A percentile compares a stretch with the other conserved stretches of the same genome.
Evolutionary conservation across 495 filamentous ascomycete genomes (phyloP).

Genomic region (Neurospora pannonica): DNA sequence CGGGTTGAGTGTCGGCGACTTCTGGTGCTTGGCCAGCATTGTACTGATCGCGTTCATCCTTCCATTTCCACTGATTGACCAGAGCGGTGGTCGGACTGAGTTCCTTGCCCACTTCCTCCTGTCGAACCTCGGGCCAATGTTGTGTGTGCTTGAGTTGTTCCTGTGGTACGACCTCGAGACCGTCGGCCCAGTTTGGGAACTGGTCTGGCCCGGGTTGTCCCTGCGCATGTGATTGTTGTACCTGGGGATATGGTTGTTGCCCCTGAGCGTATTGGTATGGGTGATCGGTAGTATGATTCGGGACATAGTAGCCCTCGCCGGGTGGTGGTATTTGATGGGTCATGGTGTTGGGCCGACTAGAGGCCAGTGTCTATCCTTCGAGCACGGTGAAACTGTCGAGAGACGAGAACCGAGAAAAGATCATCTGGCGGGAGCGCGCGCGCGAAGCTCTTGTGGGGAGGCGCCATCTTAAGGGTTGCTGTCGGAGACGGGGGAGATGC

Average conservation of each 20-base stretch:
- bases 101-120: not conserved
- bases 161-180: not conserved
- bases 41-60: not conserved
- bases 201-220: not conserved
- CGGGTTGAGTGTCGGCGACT: not conserved
- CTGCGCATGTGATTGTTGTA: not conserved
- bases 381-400: not conserved
- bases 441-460: not conserved
- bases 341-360: not conserved
- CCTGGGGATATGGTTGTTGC: not conserved
- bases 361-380: not conserved
- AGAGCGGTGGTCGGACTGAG: not conserved
- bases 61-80: not conserved
- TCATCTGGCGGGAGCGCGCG: not conserved
- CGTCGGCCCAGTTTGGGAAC: not conserved
- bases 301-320: not conserved
- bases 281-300: not conserved
- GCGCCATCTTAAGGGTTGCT: not conserved
- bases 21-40: not conserved
- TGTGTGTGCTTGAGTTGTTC: not conserved
- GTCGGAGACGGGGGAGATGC: not conserved
- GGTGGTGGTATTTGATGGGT: not conserved
- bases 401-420: not conserved
- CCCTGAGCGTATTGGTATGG: not conserved
- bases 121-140: not conserved